phyloP scores from a whole-genome alignment of 2,329 filamentous ascomycete genomes.

The Cercospora sp. region DNA sequence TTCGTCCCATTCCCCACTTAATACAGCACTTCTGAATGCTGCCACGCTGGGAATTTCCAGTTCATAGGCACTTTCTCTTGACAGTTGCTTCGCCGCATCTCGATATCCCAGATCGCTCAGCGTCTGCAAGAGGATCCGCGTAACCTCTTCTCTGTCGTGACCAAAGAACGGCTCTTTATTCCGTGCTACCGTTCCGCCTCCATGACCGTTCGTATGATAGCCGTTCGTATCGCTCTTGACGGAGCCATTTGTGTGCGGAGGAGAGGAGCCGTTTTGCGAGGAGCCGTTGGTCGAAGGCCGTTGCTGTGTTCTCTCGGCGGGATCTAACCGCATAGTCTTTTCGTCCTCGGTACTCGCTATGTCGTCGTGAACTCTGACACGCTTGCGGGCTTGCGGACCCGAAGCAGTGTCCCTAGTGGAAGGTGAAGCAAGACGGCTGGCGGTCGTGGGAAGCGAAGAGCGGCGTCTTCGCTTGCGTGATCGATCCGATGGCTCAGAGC shows the following conservation, averaged over 20 bases:
- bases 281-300: conserved; percentile 43
- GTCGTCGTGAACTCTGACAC: conserved; percentile 42
- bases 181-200: conserved; percentile 25
- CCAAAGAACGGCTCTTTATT: conserved; percentile 65
- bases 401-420: conserved; percentile 24
- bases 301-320: conserved; percentile 44
- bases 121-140: conserved; percentile 87
- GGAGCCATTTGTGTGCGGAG: conserved; percentile 45
- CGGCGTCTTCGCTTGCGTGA: conserved; percentile 36
- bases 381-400: conserved; percentile 43
- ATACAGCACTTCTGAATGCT: conserved; percentile 77
- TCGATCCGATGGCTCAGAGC: conserved; percentile 32
- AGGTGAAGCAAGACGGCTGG: conserved; percentile 24
- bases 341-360: conserved; percentile 38
- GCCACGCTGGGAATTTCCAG: conserved; percentile 84
- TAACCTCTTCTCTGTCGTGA: conserved; percentile 90
- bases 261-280: conserved; percentile 36
- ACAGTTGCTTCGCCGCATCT: conserved; percentile 71
- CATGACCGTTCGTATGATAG: conserved; percentile 44
- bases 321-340: conserved; percentile 45
- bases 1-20: conserved; percentile 77
- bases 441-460: conserved; percentile 30
- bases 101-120: conserved; percentile 85
- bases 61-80: conserved; percentile 79
- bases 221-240: conserved; percentile 46